Conservation (phyloP, 768 basidiomycete genomes). For the Coprinopsis sp. region DNA sequence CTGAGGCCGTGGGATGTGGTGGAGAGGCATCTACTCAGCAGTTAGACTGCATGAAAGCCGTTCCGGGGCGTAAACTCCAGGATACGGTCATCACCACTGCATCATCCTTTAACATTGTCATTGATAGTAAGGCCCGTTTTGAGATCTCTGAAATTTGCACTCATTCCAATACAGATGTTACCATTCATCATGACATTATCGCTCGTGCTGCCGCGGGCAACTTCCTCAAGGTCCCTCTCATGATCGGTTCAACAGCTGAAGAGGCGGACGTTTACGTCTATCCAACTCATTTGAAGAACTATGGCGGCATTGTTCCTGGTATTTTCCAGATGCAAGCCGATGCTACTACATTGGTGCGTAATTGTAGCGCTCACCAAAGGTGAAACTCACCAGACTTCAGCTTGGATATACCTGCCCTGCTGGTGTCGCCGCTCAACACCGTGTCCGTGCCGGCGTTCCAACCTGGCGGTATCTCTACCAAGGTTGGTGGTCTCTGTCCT, state of each 20-base stretch:
- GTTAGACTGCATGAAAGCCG: constrained; percentile 30
- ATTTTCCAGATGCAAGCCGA: no score
- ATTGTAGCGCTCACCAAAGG: no score
- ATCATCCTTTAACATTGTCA: constrained; percentile 17
- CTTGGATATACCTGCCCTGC: constrained; percentile 27
- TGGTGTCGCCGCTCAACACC: constrained; percentile 19
- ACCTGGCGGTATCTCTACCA: constrained; percentile 21
- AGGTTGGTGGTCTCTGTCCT: neutral
- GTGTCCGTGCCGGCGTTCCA: constrained; percentile 22
- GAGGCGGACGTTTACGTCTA: constrained; percentile 34
- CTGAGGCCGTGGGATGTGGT: constrained; percentile 28
- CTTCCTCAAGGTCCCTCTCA: constrained; percentile 24
- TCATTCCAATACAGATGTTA: neutral
- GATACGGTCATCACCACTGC: constrained; percentile 24
- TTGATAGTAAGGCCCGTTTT: constrained; percentile 22
- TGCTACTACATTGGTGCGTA: no score
- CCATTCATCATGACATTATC: neutral
- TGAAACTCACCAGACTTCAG: no score
- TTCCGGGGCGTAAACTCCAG: constrained; percentile 26
- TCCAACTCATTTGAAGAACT: no score
- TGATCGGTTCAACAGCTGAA: constrained; percentile 26
- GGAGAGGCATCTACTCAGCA: constrained; percentile 22
- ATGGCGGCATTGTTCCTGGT: no score
- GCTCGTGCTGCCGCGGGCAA: constrained; percentile 21
- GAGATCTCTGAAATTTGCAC: neutral